Percentiles rank a stretch among this genome's conserved stretches.
These are phyloP conservation scores for Thinopyrum elongatum DNA, from an alignment of 176 grass and related monocot species.

Conservation along the genomic window DNA sequence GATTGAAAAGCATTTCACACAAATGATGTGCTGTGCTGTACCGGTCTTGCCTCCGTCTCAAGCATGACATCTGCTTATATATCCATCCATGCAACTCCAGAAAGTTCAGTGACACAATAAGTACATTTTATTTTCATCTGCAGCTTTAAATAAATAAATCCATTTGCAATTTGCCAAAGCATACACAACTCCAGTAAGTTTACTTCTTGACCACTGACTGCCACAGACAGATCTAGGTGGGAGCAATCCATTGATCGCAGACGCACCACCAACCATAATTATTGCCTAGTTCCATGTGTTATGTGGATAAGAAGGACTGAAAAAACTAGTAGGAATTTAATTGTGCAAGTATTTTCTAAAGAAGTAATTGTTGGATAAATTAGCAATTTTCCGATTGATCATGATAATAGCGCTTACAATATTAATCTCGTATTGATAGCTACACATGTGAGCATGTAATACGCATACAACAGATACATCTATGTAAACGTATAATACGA, in stretches of 20 bases:
- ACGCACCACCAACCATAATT: constrained; percentile 37
- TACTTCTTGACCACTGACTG: background rate
- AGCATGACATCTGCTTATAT: background rate
- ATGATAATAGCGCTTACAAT: too few relatives aligned
- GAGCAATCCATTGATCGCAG: constrained; percentile 18
- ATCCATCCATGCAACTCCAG: background rate
- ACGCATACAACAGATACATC: too few relatives aligned
- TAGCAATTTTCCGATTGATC: too few relatives aligned
- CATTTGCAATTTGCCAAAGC: background rate
- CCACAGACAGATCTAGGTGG: constrained; percentile 21
- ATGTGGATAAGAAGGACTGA: background rate
- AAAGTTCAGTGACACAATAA: background rate
- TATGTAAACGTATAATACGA: too few relatives aligned
- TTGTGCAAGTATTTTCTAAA: constrained; percentile 10
- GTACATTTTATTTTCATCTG: background rate
- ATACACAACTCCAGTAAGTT: background rate
- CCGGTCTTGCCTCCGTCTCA: background rate
- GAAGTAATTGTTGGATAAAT: background rate
- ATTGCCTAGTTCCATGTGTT: background rate
- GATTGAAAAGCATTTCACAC: background rate
- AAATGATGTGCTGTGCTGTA: background rate
- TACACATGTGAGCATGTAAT: too few relatives aligned
- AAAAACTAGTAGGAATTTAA: background rate
- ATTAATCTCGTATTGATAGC: too few relatives aligned
- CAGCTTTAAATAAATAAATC: background rate